Base-by-base conservation (phyloP, 495 filamentous ascomycete species). In the Trichoderma erinaceum region DNA sequence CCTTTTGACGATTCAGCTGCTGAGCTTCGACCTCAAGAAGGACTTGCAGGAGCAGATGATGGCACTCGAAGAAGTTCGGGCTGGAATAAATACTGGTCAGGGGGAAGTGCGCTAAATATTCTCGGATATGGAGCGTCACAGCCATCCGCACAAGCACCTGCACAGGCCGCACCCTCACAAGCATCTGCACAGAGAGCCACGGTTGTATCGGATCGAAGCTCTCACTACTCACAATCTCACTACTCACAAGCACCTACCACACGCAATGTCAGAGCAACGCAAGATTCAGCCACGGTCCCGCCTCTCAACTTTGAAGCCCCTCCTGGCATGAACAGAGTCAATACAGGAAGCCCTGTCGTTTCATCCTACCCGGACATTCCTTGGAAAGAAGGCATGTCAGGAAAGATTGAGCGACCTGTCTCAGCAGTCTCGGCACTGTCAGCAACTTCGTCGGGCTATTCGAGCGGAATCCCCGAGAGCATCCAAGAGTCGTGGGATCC, bases 301-400 rank as follows among this genome's bases (percentile, higher is more conserved):
- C 82, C 86, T 0, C 76, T 88, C 16, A 71, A 76, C 63, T 48
- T 64, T 44, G 79, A 82, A 70, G 80, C 80, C 23, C 79, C 80
- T n/a, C 73, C 84, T 21, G 82, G 81, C n/a, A 69, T 88, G 71
- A 85, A 80, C 67, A 78, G 78, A 8, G 90, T 93, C 6, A 74
- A 80, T 44, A 88, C 85, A 16, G 85, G 83, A 46, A 92, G 89
- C 70, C 90, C 90, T 5, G 90, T 87, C 4, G 84, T 91, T 18
- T 84, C 87, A 10, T 74, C 79, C 61, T 76, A 82, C 27, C 66
- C 70, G 1, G 77, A 78, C 52, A 77, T 84, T 29, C 71, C 76
- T 18, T 77, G 88, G 23, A 79, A 79, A 7, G 80, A 89, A 68
- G 85, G 83, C 41, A 83, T 89, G 75, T 81, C 84, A 12, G 90